phyloP scores from a whole-genome alignment of 768 basidiomycete genomes.

The Amanita brunnescens region DNA sequence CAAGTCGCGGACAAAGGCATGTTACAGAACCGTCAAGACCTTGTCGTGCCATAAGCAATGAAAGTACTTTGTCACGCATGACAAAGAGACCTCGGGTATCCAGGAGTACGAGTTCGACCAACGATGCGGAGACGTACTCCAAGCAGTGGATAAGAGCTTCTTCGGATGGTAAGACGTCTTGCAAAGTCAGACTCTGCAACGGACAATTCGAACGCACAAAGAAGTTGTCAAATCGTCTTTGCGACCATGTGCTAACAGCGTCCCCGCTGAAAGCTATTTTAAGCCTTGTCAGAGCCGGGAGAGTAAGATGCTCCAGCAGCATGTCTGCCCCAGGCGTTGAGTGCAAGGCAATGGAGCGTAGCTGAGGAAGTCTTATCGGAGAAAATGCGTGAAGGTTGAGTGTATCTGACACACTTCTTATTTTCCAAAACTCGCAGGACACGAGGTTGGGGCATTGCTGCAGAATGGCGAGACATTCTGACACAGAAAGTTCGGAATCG shows the following conservation, averaged over 20 bases:
- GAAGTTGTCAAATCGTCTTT: slow-evolving; percentile 9
- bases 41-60: slow-evolving; percentile 8
- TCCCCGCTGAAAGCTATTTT: slow-evolving; percentile 7
- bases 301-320: slow-evolving; percentile 8
- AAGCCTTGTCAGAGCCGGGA: slow-evolving; percentile 9
- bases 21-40: not conserved
- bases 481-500: slow-evolving; percentile 7
- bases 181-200: slow-evolving; percentile 8
- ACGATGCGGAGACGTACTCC: slow-evolving; percentile 7
- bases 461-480: slow-evolving; percentile 7
- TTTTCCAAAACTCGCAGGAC: slow-evolving; percentile 8
- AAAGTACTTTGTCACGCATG: slow-evolving; percentile 9
- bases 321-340: not conserved
- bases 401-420: not conserved
- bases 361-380: not conserved
- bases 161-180: slow-evolving; percentile 11
- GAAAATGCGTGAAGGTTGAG: not conserved
- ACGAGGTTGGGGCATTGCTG: slow-evolving; percentile 6
- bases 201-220: slow-evolving; percentile 11
- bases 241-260: slow-evolving; percentile 10
- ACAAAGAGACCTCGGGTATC: slow-evolving; percentile 7
- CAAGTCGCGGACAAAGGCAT: slow-evolving; percentile 12
- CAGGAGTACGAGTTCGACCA: slow-evolving; percentile 7
- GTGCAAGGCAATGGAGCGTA: slow-evolving; percentile 5
- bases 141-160: slow-evolving; percentile 13